A percentile compares a stretch with the other conserved stretches of the same genome.
Conservation (phyloP, 108 stramenopile species). For the Cyclotella baltica region DNA sequence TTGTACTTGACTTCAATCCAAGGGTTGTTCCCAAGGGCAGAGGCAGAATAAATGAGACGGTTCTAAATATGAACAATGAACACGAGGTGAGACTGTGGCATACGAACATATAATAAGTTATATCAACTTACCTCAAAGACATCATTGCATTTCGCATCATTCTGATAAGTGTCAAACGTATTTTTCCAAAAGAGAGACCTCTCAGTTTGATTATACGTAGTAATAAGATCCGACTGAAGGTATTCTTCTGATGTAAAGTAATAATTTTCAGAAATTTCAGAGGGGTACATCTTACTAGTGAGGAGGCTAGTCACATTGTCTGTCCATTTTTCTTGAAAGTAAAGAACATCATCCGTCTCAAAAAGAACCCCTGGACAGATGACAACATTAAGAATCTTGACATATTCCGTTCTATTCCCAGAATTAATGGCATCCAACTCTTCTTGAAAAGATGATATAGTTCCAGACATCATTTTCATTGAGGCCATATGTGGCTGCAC, state of each 20-base stretch:
- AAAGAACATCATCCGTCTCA: not conserved
- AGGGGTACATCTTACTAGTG: not conserved
- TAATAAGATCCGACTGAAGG: not conserved
- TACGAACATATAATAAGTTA: too few relatives aligned
- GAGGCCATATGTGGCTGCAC: slow-evolving; percentile 13
- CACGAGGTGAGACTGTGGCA: too few relatives aligned
- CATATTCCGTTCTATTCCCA: not conserved
- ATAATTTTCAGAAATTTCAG: slow-evolving; percentile 13
- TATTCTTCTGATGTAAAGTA: slow-evolving; percentile 30
- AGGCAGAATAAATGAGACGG: slow-evolving; percentile 1
- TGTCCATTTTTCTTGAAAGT: not conserved
- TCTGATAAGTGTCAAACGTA: slow-evolving; percentile 7
- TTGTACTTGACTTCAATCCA: slow-evolving; percentile 17
- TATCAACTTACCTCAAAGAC: too few relatives aligned
- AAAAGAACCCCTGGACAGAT: slow-evolving; percentile 20
- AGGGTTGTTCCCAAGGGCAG: not conserved
- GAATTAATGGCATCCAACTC: slow-evolving; percentile 1
- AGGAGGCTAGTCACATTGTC: not conserved
- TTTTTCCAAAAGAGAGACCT: slow-evolving; percentile 22
- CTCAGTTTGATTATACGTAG: not conserved
- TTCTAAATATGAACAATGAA: too few relatives aligned
- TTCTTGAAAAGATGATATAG: slow-evolving; percentile 9
- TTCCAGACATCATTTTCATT: slow-evolving; percentile 22
- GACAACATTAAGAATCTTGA: slow-evolving; percentile 13
- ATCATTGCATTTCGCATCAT: slow-evolving; percentile 14